Evolutionary conservation across 1,284 basidiomycete species (phyloP), one percentile per base, ranked within the genome.

Genomic region (Somion occarium): DNA sequence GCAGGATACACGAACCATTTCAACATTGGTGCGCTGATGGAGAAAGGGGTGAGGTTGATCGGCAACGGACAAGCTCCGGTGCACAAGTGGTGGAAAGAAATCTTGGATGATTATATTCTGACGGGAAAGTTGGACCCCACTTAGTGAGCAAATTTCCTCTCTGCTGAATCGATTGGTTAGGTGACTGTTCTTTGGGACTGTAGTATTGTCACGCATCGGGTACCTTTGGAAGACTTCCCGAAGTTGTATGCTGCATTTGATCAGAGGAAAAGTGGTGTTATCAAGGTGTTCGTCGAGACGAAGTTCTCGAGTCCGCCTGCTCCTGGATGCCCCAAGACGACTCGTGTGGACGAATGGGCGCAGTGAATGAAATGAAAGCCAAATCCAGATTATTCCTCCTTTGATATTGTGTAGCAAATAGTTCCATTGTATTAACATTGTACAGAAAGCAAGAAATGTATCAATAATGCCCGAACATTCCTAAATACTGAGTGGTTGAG

Each of bases 1-100:
- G 70, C 75, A 3, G 82, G 80, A 0, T 83, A 75, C 65, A 79
- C 82, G 24, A 86, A 87, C 63, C 76, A 79, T 47, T 80, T 91
- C 68, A 85, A 88, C 64, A 78, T 88, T 44, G 85, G 85, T 2
- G 83, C 87, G 0, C 61, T 91, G 44, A 91, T 91, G 88, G 86
- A 91, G 73, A 88, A 87, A 66, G 82, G 82, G 1, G 69, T 86
- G 18, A 70, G 83, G 56, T 70, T 87, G 48, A 84, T 87, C 58
- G 84, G 84, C 2, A 85, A 85, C 58, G 84, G 85, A 1, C 82
- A 84, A 68, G 87, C 87, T 0, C 88, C 88, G 1, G 82, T 85
- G 1, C 85, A 87, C 63, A 73, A 76, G 48, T 90, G 88, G 69
- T 89, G 86, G 85, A 70, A 87, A 49, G 80, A 87, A 60, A 79